These are phyloP conservation scores for Urtica urens DNA, from an alignment of 306 rosid genomes.

Conservation along the genomic window DNA sequence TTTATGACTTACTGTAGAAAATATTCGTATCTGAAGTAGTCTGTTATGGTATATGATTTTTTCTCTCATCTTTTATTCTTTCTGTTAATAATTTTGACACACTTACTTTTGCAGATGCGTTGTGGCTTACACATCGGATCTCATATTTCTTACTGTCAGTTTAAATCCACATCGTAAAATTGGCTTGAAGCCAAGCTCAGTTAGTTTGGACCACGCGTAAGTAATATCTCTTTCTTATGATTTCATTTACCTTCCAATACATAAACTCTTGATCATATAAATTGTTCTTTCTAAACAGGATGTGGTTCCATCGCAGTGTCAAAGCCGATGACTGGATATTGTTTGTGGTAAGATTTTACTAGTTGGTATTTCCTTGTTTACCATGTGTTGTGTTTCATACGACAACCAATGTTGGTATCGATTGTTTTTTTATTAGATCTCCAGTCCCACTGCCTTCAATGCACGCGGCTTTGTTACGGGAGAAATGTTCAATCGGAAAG, in stretches of 20 bases:
- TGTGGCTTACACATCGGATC: slow-evolving; percentile 84
- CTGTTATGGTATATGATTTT: too few relatives aligned
- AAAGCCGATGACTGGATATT: slow-evolving; percentile 92
- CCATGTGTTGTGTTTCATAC: background rate
- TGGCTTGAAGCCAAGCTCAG: slow-evolving; percentile 46
- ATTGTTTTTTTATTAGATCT: slow-evolving; percentile 40
- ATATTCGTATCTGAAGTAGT: too few relatives aligned
- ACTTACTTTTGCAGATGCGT: slow-evolving; percentile 61
- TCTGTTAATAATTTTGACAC: slow-evolving; percentile 3
- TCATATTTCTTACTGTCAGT: slow-evolving; percentile 56
- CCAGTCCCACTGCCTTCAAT: slow-evolving; percentile 37
- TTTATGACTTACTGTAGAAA: too few relatives aligned
- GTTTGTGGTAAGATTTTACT: slow-evolving; percentile 53
- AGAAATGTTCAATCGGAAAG: slow-evolving; percentile 70
- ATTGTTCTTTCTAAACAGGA: slow-evolving; percentile 33
- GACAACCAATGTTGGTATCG: slow-evolving; percentile 18
- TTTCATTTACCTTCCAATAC: background rate
- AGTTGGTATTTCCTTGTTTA: background rate
- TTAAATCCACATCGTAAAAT: slow-evolving; percentile 69
- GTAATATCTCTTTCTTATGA: slow-evolving; percentile 16
- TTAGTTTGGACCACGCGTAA: slow-evolving; percentile 95
- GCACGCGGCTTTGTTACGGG: slow-evolving; percentile 66
- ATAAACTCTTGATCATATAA: background rate
- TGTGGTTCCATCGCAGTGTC: slow-evolving; percentile 82
- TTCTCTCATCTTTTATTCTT: background rate